Conservation (phyloP, 768 basidiomycete genomes). For the Mycena chlorophos region DNA sequence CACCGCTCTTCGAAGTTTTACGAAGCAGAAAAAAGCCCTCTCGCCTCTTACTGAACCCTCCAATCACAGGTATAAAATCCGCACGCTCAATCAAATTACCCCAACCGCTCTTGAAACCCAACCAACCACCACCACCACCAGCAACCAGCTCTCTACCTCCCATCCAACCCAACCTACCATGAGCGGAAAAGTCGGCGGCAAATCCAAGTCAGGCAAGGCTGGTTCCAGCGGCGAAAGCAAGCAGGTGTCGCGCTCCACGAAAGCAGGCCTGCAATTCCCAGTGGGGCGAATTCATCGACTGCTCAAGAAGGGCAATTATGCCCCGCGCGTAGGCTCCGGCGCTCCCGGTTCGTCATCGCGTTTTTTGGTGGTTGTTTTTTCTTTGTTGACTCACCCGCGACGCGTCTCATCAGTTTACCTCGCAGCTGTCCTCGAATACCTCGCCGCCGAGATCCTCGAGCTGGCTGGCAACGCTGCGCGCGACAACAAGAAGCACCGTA, state of each 20-base stretch:
- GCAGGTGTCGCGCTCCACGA: conserved; percentile 69
- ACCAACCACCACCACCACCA: conserved; percentile 9
- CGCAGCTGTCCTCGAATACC: conserved; percentile 89
- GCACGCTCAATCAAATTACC: too few relatives aligned
- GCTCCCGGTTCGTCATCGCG: conserved; percentile 72
- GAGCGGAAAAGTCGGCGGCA: conserved; percentile 18
- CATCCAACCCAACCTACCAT: background rate
- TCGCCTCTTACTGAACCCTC: too few relatives aligned
- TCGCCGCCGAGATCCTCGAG: conserved; percentile 92
- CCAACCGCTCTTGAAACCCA: too few relatives aligned
- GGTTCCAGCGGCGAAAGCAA: conserved; percentile 43
- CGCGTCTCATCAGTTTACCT: conserved; percentile 71
- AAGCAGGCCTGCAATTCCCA: conserved; percentile 82
- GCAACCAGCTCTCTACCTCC: background rate
- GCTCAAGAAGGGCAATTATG: conserved; percentile 83
- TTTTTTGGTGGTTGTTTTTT: background rate
- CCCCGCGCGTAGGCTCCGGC: conserved; percentile 84
- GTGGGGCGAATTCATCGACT: conserved; percentile 93
- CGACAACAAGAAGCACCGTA: conserved; percentile 94
- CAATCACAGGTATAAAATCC: too few relatives aligned
- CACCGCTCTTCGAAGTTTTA: too few relatives aligned
- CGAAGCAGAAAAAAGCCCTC: too few relatives aligned
- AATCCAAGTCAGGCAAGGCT: conserved; percentile 49
- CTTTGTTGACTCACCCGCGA: background rate
- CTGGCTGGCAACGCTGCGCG: conserved; percentile 88